phyloP scores from a whole-genome alignment of 768 basidiomycete species.

The Tubosaeta sp. region DNA sequence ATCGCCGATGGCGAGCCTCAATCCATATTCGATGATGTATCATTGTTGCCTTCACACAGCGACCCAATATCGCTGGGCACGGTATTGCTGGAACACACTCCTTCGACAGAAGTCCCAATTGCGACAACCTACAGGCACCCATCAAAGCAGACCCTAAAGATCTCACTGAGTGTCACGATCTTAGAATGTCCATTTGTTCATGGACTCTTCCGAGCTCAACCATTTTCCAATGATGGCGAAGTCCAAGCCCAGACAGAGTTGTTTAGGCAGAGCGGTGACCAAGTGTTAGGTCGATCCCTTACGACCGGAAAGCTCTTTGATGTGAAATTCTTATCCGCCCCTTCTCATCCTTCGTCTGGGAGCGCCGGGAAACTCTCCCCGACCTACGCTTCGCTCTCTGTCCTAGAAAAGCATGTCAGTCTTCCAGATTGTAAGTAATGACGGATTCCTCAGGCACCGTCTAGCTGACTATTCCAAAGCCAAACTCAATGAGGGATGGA shows the following conservation, averaged over 20 bases:
- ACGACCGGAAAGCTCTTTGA: constrained; percentile 17
- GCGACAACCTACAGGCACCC: neutral
- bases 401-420: constrained; percentile 9
- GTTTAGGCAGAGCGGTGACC: constrained; percentile 3
- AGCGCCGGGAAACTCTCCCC: neutral
- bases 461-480: constrained; percentile 9
- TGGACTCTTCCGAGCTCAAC: constrained; percentile 12
- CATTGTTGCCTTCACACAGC: too few species aligned
- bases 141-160: neutral
- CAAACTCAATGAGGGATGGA: constrained; percentile 8
- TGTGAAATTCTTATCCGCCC: constrained; percentile 15
- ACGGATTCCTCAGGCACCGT: neutral
- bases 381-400: constrained; percentile 14
- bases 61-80: too few species aligned
- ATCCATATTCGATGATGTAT: too few species aligned
- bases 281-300: constrained; percentile 11
- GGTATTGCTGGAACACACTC: too few species aligned
- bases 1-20: too few species aligned
- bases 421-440: constrained; percentile 7
- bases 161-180: constrained; percentile 13
- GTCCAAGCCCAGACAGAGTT: neutral
- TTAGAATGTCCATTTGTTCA: constrained; percentile 10
- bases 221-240: neutral
- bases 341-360: constrained; percentile 1
- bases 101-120: neutral